Evolutionary conservation across 805 yeast genomes (phyloP).

Genomic region (Metschnikowia gruessii): DNA sequence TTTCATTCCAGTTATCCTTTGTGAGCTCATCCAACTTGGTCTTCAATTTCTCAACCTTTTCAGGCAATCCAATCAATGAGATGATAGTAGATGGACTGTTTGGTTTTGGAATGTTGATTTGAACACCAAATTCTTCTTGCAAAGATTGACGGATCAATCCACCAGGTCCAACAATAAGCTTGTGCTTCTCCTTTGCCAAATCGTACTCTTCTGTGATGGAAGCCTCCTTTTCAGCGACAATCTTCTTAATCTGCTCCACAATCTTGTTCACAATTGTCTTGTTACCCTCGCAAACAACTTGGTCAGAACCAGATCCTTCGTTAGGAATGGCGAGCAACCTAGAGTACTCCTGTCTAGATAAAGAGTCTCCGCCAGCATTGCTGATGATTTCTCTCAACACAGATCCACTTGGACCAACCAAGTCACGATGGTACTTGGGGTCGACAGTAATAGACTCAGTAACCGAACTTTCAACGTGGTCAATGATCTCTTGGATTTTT

Average conservation of each 20-base stretch:
- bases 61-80: slow-evolving; percentile 63
- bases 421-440: slow-evolving; percentile 66
- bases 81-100: slow-evolving; percentile 51
- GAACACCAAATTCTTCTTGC: slow-evolving; percentile 66
- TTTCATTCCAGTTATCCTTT: slow-evolving; percentile 54
- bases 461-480: slow-evolving; percentile 60
- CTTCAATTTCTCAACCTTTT: slow-evolving; percentile 59
- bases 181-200: slow-evolving; percentile 71
- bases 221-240: slow-evolving; percentile 65
- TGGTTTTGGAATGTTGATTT: slow-evolving; percentile 63
- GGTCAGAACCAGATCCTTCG: slow-evolving; percentile 54
- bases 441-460: slow-evolving; percentile 62
- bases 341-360: slow-evolving; percentile 44
- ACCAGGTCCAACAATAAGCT: slow-evolving; percentile 74
- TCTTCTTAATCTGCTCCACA: slow-evolving; percentile 54
- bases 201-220: slow-evolving; percentile 49
- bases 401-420: slow-evolving; percentile 79
- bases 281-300: slow-evolving; percentile 71
- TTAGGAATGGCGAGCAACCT: slow-evolving; percentile 69
- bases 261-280: slow-evolving; percentile 68
- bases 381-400: slow-evolving; percentile 68
- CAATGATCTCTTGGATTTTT: slow-evolving; percentile 59
- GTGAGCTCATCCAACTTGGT: slow-evolving; percentile 58
- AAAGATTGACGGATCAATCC: slow-evolving; percentile 72
- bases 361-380: slow-evolving; percentile 66